A percentile compares a stretch with the other conserved stretches of the same genome.
Evolutionary conservation across 345 rosid genomes (phyloP).

Genomic region (Eucalyptus viminalis): DNA sequence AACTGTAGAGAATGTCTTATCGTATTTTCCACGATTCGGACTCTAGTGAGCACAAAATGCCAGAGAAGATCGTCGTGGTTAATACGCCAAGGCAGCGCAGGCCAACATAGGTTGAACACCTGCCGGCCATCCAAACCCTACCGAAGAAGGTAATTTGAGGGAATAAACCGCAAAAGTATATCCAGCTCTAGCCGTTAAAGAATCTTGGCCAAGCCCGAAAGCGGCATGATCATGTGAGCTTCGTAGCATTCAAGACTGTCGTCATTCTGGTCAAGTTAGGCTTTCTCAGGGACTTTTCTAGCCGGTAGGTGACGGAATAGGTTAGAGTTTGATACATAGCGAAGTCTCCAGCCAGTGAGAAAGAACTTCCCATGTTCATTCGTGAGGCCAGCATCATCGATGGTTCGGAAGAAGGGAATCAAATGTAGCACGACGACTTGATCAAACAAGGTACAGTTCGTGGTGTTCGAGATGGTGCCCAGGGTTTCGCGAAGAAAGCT

Average conservation of each 20-base stretch:
- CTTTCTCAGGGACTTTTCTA: not conserved
- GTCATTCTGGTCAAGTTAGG: not conserved
- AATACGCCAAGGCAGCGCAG: not conserved
- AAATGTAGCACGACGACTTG: not conserved
- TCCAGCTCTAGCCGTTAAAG: not conserved
- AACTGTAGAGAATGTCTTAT: not conserved
- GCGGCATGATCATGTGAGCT: not conserved
- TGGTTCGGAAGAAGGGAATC: not conserved
- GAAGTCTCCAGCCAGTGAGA: not conserved
- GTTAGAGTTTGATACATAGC: not conserved
- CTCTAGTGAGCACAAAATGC: not conserved
- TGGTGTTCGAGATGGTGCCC: not conserved
- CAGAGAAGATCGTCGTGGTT: not conserved
- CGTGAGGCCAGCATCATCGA: not conserved
- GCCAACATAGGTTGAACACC: not conserved
- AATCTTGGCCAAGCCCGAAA: not conserved
- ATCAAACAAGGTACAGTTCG: not conserved
- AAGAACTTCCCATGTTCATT: not conserved
- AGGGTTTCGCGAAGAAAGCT: not conserved
- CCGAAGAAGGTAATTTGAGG: not conserved
- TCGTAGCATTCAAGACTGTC: not conserved
- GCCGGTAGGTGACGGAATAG: not conserved
- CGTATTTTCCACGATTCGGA: not conserved
- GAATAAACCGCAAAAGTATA: not conserved
- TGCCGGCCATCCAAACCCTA: not conserved